These are phyloP conservation scores for Venturia effusa DNA, from an alignment of 2,329 filamentous ascomycete species.

Conservation along the genomic window DNA sequence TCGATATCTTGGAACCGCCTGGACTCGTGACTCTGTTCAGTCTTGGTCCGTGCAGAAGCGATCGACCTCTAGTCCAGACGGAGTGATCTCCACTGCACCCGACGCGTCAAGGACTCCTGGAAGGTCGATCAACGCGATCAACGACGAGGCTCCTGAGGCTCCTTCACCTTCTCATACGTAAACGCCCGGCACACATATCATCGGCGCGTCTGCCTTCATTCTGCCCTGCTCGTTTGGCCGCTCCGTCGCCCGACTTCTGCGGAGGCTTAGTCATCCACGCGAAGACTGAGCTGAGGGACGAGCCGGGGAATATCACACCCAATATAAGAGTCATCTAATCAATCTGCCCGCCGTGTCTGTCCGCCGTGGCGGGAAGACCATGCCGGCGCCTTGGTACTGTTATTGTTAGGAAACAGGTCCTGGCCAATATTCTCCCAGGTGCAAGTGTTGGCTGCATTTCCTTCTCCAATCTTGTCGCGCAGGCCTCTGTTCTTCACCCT, in stretches of 20 bases:
- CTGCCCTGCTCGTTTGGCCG: not conserved
- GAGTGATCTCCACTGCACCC: too few relatives aligned
- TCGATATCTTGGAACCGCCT: slow-evolving; percentile 1
- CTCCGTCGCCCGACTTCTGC: not conserved
- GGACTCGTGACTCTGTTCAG: too few relatives aligned
- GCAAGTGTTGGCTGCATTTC: too few relatives aligned
- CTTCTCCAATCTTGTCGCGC: not conserved
- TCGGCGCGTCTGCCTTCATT: too few relatives aligned
- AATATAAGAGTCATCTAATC: not conserved
- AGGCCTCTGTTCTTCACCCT: not conserved
- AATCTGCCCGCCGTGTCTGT: not conserved
- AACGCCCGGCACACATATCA: too few relatives aligned
- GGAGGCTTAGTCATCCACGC: too few relatives aligned
- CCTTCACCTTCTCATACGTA: too few relatives aligned
- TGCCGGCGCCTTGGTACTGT: not conserved
- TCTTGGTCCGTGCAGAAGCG: not conserved
- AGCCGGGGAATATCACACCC: not conserved
- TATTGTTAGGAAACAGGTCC: not conserved
- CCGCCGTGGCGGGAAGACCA: not conserved
- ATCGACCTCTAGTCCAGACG: not conserved
- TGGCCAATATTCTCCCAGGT: too few relatives aligned
- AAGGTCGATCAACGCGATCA: too few relatives aligned
- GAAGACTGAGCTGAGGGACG: not conserved
- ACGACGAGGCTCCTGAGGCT: not conserved
- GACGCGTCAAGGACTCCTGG: too few relatives aligned